phyloP scores from a whole-genome alignment of 2,329 filamentous ascomycete genomes.

The Rosellinia necatrix region DNA sequence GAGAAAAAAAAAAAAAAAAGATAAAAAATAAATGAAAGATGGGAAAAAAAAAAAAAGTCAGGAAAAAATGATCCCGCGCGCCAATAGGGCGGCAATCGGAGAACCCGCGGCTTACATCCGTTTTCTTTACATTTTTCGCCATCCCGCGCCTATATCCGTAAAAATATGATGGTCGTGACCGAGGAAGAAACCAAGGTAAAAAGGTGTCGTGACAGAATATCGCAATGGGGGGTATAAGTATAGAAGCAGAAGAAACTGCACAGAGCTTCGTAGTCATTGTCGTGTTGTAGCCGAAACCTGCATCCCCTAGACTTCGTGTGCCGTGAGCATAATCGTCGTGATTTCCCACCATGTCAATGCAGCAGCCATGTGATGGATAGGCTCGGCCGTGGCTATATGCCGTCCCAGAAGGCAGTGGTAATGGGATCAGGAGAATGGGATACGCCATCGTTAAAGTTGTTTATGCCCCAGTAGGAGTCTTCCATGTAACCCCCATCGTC shows the following conservation, averaged over 20 bases:
- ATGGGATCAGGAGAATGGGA: constrained; percentile 43
- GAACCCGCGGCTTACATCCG: constrained; percentile 10
- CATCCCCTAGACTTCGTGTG: constrained; percentile 22
- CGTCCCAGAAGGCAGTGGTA: constrained; percentile 40
- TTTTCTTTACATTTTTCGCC: constrained; percentile 23
- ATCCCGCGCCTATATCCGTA: constrained; percentile 22
- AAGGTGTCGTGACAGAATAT: constrained; percentile 26
- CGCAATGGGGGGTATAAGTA: constrained; percentile 27
- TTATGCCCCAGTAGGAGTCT: constrained; percentile 47
- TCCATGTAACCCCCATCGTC: constrained; percentile 49
- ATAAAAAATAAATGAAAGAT: constrained; percentile 7
- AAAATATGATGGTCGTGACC: constrained; percentile 27
- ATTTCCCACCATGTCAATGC: constrained; percentile 1
- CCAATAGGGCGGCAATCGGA: constrained; percentile 1
- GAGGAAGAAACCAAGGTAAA: constrained; percentile 29
- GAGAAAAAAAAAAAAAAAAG: not conserved
- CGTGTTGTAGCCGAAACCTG: constrained; percentile 20
- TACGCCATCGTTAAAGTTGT: constrained; percentile 44
- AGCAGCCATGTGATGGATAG: not conserved
- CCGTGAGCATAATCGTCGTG: constrained; percentile 12
- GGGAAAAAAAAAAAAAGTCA: constrained; percentile 7
- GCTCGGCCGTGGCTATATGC: constrained; percentile 1
- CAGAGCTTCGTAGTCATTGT: constrained; percentile 24
- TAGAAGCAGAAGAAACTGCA: constrained; percentile 13
- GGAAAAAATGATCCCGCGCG: constrained; percentile 11